Conservation (phyloP, 202 grass and related monocot genomes). For the Tripidium arundinaceum region DNA sequence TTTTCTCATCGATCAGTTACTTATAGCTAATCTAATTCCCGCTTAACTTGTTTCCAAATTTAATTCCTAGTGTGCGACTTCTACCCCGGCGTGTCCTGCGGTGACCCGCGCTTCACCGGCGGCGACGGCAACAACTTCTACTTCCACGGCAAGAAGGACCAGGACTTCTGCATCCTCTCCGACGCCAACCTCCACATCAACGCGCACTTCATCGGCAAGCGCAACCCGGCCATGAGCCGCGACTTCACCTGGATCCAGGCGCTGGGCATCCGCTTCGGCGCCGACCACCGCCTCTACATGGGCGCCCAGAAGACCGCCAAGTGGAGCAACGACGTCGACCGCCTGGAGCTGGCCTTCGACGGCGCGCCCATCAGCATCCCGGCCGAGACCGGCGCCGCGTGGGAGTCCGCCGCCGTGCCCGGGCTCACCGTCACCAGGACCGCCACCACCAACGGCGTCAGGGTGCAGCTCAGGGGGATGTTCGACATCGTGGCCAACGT, state of each 20-base stretch:
- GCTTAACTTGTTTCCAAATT: too few species aligned
- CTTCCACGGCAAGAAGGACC: background rate
- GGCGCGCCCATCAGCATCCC: background rate
- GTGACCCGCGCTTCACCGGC: conserved; percentile 56
- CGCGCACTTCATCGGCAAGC: conserved; percentile 75
- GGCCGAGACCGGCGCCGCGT: background rate
- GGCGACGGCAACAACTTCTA: conserved; percentile 21
- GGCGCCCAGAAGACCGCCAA: background rate
- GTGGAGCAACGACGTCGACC: background rate
- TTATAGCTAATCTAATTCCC: too few species aligned
- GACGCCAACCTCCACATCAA: conserved; percentile 71
- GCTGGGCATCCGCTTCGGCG: conserved; percentile 33
- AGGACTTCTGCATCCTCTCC: background rate
- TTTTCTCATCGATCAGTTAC: too few species aligned
- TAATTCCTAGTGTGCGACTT: conserved; percentile 35
- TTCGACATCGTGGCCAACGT: background rate
- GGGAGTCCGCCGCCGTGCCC: background rate
- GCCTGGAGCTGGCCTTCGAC: background rate
- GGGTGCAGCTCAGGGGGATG: background rate
- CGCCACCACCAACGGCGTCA: conserved; percentile 11
- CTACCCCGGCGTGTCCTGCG: background rate
- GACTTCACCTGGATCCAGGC: conserved; percentile 89
- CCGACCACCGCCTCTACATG: background rate
- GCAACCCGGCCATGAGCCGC: conserved; percentile 39
- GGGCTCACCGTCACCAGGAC: conserved; percentile 34